A percentile compares a stretch with the other conserved stretches of the same genome.
phyloP scores from a whole-genome alignment of 2,329 filamentous ascomycete species.

The Ceratocystis variospora region DNA sequence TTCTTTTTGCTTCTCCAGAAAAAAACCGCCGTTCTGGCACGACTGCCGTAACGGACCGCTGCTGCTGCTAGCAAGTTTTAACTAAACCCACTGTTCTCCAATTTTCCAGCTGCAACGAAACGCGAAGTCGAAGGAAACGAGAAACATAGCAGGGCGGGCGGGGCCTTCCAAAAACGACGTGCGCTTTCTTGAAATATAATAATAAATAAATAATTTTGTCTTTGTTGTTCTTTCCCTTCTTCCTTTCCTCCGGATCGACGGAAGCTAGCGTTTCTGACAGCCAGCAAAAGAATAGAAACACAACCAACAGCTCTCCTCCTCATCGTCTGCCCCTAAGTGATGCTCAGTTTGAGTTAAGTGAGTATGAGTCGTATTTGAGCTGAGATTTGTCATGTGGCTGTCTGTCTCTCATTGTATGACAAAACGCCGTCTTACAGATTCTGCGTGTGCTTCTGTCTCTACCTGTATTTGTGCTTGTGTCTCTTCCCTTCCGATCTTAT shows the following conservation, averaged over 20 bases:
- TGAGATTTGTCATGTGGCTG: too few species aligned
- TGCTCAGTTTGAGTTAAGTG: too few species aligned
- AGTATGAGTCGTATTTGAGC: too few species aligned
- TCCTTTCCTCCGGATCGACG: neutral
- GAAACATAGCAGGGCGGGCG: neutral
- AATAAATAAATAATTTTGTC: neutral
- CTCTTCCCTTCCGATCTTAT: neutral
- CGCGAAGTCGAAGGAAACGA: neutral
- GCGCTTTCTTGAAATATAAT: neutral
- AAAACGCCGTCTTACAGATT: too few species aligned
- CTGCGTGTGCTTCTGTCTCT: neutral
- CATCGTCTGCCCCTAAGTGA: too few species aligned
- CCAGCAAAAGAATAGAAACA: neutral
- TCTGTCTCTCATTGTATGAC: too few species aligned
- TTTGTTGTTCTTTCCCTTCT: neutral
- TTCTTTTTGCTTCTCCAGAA: neutral
- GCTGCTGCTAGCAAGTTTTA: too few species aligned
- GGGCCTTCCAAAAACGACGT: neutral
- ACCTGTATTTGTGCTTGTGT: neutral
- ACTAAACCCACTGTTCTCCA: neutral
- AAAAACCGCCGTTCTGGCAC: neutral
- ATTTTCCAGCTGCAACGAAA: neutral
- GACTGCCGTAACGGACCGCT: too few species aligned
- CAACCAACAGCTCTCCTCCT: neutral
- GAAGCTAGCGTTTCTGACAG: slow-evolving; percentile 5